phyloP scores from a whole-genome alignment of 2,329 filamentous ascomycete species.

The Ceratocystis colombiana region DNA sequence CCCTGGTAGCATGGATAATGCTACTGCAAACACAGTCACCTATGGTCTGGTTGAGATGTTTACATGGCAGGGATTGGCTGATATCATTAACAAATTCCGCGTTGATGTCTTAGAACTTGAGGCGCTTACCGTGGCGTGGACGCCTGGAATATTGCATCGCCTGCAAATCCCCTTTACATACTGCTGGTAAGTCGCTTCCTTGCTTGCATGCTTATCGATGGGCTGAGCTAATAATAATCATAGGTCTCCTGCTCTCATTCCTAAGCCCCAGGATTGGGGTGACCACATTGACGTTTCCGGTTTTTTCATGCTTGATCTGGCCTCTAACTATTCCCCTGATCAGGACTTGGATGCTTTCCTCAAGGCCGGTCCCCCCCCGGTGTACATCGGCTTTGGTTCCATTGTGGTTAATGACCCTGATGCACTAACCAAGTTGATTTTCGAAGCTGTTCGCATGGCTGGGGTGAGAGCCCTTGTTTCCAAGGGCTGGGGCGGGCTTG shows the following conservation, averaged over 20 bases:
- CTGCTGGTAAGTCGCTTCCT: slow-evolving; percentile 51
- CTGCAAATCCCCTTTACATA: slow-evolving; percentile 79
- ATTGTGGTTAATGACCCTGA: slow-evolving; percentile 72
- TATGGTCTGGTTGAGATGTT: slow-evolving; percentile 83
- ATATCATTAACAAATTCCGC: slow-evolving; percentile 81
- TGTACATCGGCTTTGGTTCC: slow-evolving; percentile 76
- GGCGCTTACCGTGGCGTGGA: slow-evolving; percentile 68
- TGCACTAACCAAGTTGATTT: slow-evolving; percentile 58
- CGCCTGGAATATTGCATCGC: slow-evolving; percentile 65
- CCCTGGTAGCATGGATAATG: slow-evolving; percentile 57
- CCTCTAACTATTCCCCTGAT: slow-evolving; percentile 55
- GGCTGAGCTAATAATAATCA: neutral
- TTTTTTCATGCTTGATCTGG: slow-evolving; percentile 64
- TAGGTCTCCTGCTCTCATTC: slow-evolving; percentile 62
- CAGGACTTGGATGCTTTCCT: slow-evolving; percentile 58
- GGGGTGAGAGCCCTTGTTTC: slow-evolving; percentile 72
- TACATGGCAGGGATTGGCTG: slow-evolving; percentile 85
- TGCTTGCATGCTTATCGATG: neutral
- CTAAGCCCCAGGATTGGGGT: slow-evolving; percentile 68
- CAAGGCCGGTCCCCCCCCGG: slow-evolving; percentile 56
- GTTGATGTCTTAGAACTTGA: slow-evolving; percentile 65
- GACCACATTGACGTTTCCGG: slow-evolving; percentile 61
- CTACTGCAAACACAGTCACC: slow-evolving; percentile 71
- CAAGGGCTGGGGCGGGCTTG: slow-evolving; percentile 80
- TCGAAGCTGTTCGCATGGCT: slow-evolving; percentile 55